Evolutionary conservation across 2,329 filamentous ascomycete species (phyloP).

Genomic region (Aspergillus novoparasiticus): DNA sequence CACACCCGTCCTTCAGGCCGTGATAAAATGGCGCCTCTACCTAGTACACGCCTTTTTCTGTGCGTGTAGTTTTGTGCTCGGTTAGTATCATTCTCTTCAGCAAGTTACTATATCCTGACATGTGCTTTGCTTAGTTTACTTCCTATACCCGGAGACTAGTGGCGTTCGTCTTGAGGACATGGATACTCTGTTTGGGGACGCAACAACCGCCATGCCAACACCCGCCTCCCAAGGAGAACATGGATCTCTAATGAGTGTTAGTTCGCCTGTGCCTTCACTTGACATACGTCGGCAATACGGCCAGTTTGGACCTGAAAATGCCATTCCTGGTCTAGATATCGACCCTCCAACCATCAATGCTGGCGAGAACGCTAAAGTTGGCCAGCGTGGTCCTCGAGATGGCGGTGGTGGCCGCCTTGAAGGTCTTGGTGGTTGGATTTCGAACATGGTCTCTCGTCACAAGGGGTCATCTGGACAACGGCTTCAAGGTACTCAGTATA

Average conservation of each 20-base stretch:
- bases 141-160: constrained; percentile 95
- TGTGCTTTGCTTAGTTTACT: constrained; percentile 71
- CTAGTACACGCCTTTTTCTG: constrained; percentile 97
- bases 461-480: constrained; percentile 37
- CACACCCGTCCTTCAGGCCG: constrained; percentile 89
- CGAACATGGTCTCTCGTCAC: constrained; percentile 63
- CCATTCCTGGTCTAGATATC: constrained; percentile 80
- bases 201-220: constrained; percentile 79
- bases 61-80: constrained; percentile 90
- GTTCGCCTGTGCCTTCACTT: constrained; percentile 78
- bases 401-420: constrained; percentile 45
- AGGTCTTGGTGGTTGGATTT: constrained; percentile 71
- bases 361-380: constrained; percentile 52
- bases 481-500: constrained; percentile 45
- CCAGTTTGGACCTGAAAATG: constrained; percentile 61
- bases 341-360: constrained; percentile 69
- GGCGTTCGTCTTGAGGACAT: constrained; percentile 96
- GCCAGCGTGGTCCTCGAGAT: constrained; percentile 35
- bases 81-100: constrained; percentile 59
- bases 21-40: constrained; percentile 92
- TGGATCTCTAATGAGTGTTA: constrained; percentile 75
- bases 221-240: constrained; percentile 76
- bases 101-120: background rate
- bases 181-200: constrained; percentile 91
- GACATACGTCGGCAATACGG: constrained; percentile 60